Evolutionary conservation across 345 rosid species (phyloP), one percentile per base, ranked within the genome.

Genomic region (Euphorbia lathyris): DNA sequence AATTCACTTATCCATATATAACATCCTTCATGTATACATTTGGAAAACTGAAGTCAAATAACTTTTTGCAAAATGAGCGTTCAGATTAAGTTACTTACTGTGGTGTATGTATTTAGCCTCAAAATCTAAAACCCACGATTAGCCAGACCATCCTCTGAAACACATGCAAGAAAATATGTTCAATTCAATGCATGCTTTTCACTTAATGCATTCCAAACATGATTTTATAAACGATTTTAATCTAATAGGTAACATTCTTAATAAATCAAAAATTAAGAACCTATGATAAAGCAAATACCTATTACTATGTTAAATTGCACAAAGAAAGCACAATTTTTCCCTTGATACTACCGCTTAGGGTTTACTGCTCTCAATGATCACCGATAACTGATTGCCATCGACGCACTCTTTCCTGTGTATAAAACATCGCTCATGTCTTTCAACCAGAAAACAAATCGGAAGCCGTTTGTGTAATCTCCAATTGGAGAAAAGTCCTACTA

Each of bases 41-140:
- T 63, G 52, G 11, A 23, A 25, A 6, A 11, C 27, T 42, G 53
- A 42, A 63, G 52, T 42, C 23, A 23, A 62, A 36, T 62, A 36
- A 14, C 66, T 20, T 62, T 29, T 12, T 29, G 22, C 53, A 27
- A 45, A 17, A 4, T 58, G 25, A 43, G 40, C 27, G 25, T 65
- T 25, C 56, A 74, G 14, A 47, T n/a, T 38, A 25, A 42, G 77
- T 23, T 51, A 82, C 93, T 88, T 84, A 95, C 99, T 7, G 99
- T 95, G 53, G 93, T 84, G 77, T 95, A 95, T 34, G 99, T 90
- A 72, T 95, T 92, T 67, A 95, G 84, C 81, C 99, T 90, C 66
- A 85, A 53, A 65, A 95, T 97, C 73, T 95, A 86, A 82, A 92
- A 95, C 47, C 97, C 99, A 72, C 99, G 97, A 68, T 71, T 79